phyloP scores from a whole-genome alignment of 2,329 filamentous ascomycete species.

The Geosmithia flava region DNA sequence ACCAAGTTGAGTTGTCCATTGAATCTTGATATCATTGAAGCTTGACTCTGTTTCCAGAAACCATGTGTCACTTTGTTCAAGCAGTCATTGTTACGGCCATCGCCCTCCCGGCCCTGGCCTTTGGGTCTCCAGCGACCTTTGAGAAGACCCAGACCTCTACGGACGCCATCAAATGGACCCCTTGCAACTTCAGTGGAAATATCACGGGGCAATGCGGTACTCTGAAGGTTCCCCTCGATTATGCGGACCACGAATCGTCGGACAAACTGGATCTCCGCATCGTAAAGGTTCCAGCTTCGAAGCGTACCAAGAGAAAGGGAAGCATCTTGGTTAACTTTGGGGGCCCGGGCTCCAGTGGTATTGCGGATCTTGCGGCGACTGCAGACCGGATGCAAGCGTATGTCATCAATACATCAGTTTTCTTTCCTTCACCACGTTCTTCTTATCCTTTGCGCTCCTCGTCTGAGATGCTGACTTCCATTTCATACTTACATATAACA shows the following conservation, averaged over 20 bases:
- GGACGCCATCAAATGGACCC: neutral
- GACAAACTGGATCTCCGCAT: slow-evolving; percentile 18
- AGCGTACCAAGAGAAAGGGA: slow-evolving; percentile 16
- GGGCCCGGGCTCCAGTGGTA: slow-evolving; percentile 15
- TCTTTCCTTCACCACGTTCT: no score
- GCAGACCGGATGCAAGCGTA: neutral
- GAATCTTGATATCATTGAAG: no score
- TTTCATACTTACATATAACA: no score
- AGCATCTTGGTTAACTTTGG: slow-evolving; percentile 26
- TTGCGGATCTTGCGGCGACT: neutral
- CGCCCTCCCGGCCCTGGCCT: no score
- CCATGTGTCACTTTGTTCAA: no score
- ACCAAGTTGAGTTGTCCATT: no score
- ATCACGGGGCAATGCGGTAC: slow-evolving; percentile 15
- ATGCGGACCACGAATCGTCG: slow-evolving; percentile 12
- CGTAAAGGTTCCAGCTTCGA: slow-evolving; percentile 15
- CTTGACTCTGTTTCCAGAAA: no score
- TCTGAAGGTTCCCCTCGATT: slow-evolving; percentile 26
- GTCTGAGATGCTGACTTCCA: neutral
- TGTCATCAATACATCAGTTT: neutral
- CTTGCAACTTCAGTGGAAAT: neutral
- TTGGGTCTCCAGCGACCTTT: no score
- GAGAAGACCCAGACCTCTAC: no score
- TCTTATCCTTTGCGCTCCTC: no score
- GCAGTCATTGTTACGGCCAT: no score